A percentile compares a stretch with the other conserved stretches of the same genome.
These are phyloP conservation scores for Acmispon strigosus DNA, from an alignment of 306 rosid species.

Conservation along the genomic window DNA sequence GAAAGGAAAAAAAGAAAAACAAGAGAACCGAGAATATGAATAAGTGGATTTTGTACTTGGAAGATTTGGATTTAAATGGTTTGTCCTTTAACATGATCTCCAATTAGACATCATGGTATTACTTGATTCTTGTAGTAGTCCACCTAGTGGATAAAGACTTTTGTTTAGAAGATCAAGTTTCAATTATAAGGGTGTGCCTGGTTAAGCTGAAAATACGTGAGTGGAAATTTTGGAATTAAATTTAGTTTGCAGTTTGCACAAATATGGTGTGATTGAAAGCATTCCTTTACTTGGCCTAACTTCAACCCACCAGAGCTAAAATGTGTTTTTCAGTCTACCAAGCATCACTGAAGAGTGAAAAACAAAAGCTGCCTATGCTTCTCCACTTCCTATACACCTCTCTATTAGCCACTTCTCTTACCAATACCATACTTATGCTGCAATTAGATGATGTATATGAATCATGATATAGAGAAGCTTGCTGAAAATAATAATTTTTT, in stretches of 20 bases:
- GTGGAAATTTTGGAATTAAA: neutral
- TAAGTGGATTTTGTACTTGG: neutral
- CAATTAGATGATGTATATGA: neutral
- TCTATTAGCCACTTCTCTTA: neutral
- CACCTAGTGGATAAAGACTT: neutral
- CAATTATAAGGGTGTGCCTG: neutral
- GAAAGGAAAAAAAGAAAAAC: neutral
- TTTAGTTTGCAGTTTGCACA: neutral
- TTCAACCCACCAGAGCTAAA: neutral
- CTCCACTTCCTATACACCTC: neutral
- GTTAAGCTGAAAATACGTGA: neutral
- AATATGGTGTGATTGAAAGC: neutral
- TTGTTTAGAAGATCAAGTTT: neutral
- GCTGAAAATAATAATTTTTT: neutral
- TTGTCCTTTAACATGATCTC: neutral
- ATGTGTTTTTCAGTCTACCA: neutral
- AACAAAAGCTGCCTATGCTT: neutral
- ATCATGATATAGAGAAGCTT: neutral
- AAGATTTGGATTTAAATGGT: neutral
- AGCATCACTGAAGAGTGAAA: neutral
- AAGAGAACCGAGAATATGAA: neutral
- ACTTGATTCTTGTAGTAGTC: neutral
- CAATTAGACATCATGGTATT: neutral
- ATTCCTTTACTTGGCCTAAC: neutral
- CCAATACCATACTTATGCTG: neutral